Conservation (phyloP, 78 protist genomes). For the Bigelowiella natans region DNA sequence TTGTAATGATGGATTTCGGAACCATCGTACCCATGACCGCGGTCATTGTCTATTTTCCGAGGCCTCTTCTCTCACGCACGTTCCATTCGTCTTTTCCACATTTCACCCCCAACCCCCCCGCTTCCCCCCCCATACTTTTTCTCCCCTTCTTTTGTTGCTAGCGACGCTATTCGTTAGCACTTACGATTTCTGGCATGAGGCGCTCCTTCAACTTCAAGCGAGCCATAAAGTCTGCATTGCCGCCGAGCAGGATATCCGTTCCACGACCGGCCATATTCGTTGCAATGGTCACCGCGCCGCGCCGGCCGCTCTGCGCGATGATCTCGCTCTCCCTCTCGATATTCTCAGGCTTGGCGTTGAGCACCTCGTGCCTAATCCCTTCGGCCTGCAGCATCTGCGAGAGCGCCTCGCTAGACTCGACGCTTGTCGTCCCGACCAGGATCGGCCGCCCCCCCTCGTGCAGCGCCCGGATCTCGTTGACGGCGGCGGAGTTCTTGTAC, state of each 20-base stretch:
- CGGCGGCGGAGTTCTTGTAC: neutral
- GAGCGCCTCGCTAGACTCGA: conserved; percentile 4
- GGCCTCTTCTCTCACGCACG: too few species aligned
- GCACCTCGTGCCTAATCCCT: conserved; percentile 10
- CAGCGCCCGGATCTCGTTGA: neutral
- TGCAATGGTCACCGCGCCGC: conserved; percentile 27
- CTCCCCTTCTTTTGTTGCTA: too few species aligned
- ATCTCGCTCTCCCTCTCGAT: conserved; percentile 22
- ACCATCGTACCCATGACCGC: too few species aligned
- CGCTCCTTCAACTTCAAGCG: too few species aligned
- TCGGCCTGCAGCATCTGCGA: conserved; percentile 1
- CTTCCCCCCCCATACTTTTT: too few species aligned
- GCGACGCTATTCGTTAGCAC: too few species aligned
- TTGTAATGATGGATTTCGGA: too few species aligned
- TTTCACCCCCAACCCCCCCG: too few species aligned
- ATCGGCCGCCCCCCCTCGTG: conserved; percentile 18
- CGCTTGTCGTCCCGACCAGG: conserved; percentile 28
- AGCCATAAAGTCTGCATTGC: conserved; percentile 6
- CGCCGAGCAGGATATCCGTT: conserved; percentile 40
- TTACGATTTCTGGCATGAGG: neutral
- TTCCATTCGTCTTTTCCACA: too few species aligned
- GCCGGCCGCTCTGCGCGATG: conserved; percentile 34
- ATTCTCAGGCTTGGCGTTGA: conserved; percentile 21
- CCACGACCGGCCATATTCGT: conserved; percentile 46
- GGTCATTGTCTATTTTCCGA: too few species aligned